Evolutionary conservation across 2,329 filamentous ascomycete genomes (phyloP).

Genomic region (Monilinia laxa): DNA sequence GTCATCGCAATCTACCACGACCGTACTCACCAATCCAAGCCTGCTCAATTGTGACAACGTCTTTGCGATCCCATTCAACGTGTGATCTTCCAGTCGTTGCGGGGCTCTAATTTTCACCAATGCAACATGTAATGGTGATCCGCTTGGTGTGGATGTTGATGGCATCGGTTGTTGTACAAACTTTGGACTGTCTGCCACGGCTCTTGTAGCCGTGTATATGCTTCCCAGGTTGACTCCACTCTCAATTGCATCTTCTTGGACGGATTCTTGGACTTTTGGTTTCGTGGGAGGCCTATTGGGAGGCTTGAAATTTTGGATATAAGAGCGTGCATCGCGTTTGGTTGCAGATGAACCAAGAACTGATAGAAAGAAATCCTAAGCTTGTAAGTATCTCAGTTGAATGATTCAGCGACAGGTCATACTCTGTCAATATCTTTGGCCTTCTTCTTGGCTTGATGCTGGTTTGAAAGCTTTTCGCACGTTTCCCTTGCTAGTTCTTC

Average conservation of each 20-base stretch:
- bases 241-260: constrained; percentile 37
- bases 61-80: constrained; percentile 72
- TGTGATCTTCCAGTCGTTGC: constrained; percentile 66
- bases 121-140: constrained; percentile 66
- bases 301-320: constrained; percentile 78
- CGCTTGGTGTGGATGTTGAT: constrained; percentile 27
- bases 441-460: constrained; percentile 47
- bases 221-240: constrained; percentile 59
- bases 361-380: constrained; percentile 81
- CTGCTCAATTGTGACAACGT: constrained; percentile 81
- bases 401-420: constrained; percentile 26
- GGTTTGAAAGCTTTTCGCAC: constrained; percentile 34
- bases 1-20: constrained; percentile 73
- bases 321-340: constrained; percentile 88
- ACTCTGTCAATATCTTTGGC: constrained; percentile 52
- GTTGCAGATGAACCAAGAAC: constrained; percentile 86
- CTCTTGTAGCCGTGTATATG: constrained; percentile 56
- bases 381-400: constrained; percentile 23
- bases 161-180: constrained; percentile 53
- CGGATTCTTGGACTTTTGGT: constrained; percentile 4
- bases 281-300: constrained; percentile 37
- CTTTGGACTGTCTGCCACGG: constrained; percentile 58
- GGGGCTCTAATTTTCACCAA: constrained; percentile 80
- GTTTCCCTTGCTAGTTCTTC: constrained; percentile 37
- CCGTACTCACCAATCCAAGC: constrained; percentile 76